Base-by-base conservation (phyloP, 2,329 filamentous ascomycete species). In the Penicillium sp. region DNA sequence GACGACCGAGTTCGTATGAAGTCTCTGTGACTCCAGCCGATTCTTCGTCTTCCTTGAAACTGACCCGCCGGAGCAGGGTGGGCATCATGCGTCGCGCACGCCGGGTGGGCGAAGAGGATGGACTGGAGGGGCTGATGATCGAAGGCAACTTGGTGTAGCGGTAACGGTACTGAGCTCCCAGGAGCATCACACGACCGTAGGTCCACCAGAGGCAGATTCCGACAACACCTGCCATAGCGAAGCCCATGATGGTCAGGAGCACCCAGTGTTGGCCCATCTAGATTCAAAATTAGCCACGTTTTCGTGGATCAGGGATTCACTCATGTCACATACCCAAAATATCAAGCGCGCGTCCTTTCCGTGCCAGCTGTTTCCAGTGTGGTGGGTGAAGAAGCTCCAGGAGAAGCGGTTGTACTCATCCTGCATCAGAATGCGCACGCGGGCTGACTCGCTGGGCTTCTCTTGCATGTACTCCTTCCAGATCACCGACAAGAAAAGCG, bases 351-450 rank as follows among this genome's bases (percentile, higher is more conserved):
- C 85, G 63, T 88, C 85, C 57, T 79, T 82, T 45, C 79, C 81
- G 67, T 88, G 85, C 85, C 85, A 87, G 72, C 83, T 86, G 71
- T 83, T 85, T 41, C 85, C 85, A 50, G 82, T 69, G 66, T 87
- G 81, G 66, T 85, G 83, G 33, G 81, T 86, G 73, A 90, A 90
- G 77, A 90, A 90, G 61, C 85, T 88, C 86, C 86, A 89, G 0
- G 81, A 72, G 62, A 86, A 80, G 59, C 82, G 79, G 66, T 86
- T 87, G 74, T 89, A 89, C 67, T 89, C 86, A 44, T 86, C 82
- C 14, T 82, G 84, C 81, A 89, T 89, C 51, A 90, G 75, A 45
- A 90, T 81, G 53, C 87, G 79, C 6, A 90, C 81, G 29, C 85
- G 79, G n/a, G 81, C 65, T 73, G 80, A 42, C 43, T 74, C 74